Conservation (phyloP, 1,139 yeast genomes). For the Magnusiomyces paraingens region DNA sequence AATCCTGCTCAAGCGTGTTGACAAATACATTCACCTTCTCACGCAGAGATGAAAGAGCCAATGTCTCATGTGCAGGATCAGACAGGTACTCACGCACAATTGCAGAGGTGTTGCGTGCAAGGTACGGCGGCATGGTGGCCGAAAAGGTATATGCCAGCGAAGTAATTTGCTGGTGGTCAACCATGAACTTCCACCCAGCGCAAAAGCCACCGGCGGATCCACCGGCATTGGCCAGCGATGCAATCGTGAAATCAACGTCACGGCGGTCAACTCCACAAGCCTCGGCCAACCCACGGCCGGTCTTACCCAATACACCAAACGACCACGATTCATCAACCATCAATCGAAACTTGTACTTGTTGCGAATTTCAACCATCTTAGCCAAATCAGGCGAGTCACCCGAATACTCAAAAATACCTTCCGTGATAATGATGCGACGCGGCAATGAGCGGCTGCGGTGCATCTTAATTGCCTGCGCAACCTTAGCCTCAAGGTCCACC, state of each 20-base stretch:
- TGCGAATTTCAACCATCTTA: slow-evolving; percentile 64
- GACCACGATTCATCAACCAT: slow-evolving; percentile 84
- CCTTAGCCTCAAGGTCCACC: slow-evolving; percentile 67
- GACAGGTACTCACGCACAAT: slow-evolving; percentile 38
- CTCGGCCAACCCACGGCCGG: slow-evolving; percentile 85
- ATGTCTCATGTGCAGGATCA: slow-evolving; percentile 27
- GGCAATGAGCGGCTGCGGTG: slow-evolving; percentile 56
- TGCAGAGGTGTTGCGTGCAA: slow-evolving; percentile 66
- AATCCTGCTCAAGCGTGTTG: slow-evolving; percentile 34
- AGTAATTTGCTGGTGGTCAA: slow-evolving; percentile 86
- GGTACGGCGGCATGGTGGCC: slow-evolving; percentile 91
- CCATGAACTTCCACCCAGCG: slow-evolving; percentile 77
- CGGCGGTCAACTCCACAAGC: slow-evolving; percentile 55
- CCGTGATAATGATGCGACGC: slow-evolving; percentile 85
- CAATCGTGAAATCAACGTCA: slow-evolving; percentile 73
- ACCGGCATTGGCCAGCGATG: slow-evolving; percentile 74
- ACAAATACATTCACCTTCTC: slow-evolving; percentile 36
- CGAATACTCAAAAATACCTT: slow-evolving; percentile 73
- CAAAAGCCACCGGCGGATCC: slow-evolving; percentile 96
- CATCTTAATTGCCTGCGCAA: slow-evolving; percentile 55
- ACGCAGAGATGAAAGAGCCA: slow-evolving; percentile 33
- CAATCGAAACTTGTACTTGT: slow-evolving; percentile 75
- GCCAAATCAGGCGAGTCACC: slow-evolving; percentile 80
- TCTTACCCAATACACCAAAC: slow-evolving; percentile 74
- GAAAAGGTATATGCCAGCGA: slow-evolving; percentile 88